phyloP scores from a whole-genome alignment of 1,284 basidiomycete genomes.

The Irpex sp. region DNA sequence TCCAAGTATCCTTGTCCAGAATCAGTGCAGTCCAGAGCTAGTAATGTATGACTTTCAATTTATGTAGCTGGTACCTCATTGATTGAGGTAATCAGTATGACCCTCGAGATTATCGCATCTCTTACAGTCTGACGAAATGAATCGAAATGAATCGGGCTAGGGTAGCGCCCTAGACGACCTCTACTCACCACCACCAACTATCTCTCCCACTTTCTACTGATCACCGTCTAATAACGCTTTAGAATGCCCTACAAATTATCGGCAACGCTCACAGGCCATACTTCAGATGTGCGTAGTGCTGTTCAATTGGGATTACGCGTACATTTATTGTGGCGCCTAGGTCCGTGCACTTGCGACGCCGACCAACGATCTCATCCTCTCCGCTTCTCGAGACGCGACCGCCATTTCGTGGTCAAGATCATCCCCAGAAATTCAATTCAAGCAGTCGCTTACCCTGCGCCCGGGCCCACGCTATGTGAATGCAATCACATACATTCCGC shows the following conservation, averaged over 20 bases:
- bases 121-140: not conserved
- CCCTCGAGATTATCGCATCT: not conserved
- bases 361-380: slow-evolving; percentile 71
- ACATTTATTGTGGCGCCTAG: slow-evolving; percentile 34
- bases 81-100: not conserved
- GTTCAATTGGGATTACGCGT: not conserved
- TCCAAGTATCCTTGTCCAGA: too few relatives aligned
- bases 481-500: slow-evolving; percentile 74
- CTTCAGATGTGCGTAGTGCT: slow-evolving; percentile 62
- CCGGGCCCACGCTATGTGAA: slow-evolving; percentile 80
- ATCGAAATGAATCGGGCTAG: too few relatives aligned
- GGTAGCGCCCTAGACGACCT: slow-evolving; percentile 7
- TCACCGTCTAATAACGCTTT: slow-evolving; percentile 9
- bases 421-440: slow-evolving; percentile 46
- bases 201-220: slow-evolving; percentile 3
- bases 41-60: too few relatives aligned
- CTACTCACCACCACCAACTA: slow-evolving; percentile 17
- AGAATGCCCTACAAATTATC: slow-evolving; percentile 83
- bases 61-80: not conserved
- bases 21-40: too few relatives aligned
- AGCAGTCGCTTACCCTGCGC: slow-evolving; percentile 50
- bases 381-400: slow-evolving; percentile 86
- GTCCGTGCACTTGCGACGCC: slow-evolving; percentile 75
- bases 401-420: slow-evolving; percentile 80
- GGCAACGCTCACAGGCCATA: slow-evolving; percentile 67